Percentiles rank a stretch among this genome's conserved stretches.
phyloP scores from a whole-genome alignment of 441 rosid genomes.

The Lepidium campestre region DNA sequence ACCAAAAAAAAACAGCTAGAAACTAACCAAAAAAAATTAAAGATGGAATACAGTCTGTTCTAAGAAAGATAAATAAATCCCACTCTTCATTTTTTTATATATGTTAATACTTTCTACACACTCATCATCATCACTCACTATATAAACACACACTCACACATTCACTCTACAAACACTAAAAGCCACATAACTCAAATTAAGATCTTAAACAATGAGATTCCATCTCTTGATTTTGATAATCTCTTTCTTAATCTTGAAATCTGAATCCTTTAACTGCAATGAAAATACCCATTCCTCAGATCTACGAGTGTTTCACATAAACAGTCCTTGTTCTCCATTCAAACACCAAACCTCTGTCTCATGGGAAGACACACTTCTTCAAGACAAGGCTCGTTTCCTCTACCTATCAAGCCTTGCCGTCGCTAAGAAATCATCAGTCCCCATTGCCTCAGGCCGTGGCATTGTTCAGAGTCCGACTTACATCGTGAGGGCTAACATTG shows the following conservation, averaged over 20 bases:
- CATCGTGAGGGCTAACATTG: constrained; percentile 60
- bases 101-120: constrained; percentile 10
- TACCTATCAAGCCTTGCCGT: constrained; percentile 59
- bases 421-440: constrained; percentile 52
- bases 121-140: constrained; percentile 17
- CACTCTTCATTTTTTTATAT: constrained; percentile 12
- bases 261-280: constrained; percentile 36
- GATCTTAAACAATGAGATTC: constrained; percentile 34
- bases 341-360: constrained; percentile 49
- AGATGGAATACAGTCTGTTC: constrained; percentile 30
- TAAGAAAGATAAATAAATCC: not conserved
- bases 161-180: constrained; percentile 5
- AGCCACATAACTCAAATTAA: not conserved
- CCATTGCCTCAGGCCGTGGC: constrained; percentile 79
- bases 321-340: constrained; percentile 78
- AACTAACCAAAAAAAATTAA: not conserved
- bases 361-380: constrained; percentile 68
- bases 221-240: constrained; percentile 20
- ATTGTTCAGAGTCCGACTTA: constrained; percentile 80
- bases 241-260: constrained; percentile 31
- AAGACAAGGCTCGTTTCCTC: constrained; percentile 69
- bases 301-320: constrained; percentile 69
- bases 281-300: constrained; percentile 50
- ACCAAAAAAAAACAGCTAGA: not conserved
- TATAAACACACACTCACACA: constrained; percentile 18